phyloP scores from a whole-genome alignment of 129 eudicot species.

The Smallanthus sonchifolius region DNA sequence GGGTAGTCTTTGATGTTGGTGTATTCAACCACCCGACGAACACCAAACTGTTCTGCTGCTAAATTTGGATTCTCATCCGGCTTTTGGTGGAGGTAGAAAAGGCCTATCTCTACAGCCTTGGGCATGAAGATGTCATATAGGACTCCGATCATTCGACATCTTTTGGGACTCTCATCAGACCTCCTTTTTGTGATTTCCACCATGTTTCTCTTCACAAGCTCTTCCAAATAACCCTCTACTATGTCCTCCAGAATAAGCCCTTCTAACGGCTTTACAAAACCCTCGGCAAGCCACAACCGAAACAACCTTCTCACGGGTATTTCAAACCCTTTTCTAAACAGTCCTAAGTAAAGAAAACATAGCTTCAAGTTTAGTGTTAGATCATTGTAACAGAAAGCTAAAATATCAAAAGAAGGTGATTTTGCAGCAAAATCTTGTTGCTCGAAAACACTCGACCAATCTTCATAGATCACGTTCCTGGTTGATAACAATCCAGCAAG shows the following conservation, averaged over 20 bases:
- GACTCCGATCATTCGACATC: constrained; percentile 26
- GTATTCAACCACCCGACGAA: constrained; percentile 28
- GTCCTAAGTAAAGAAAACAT: constrained; percentile 35
- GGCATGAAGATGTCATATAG: constrained; percentile 29
- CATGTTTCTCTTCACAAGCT: constrained; percentile 40
- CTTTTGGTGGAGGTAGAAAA: constrained; percentile 28
- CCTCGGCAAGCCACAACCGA: constrained; percentile 47
- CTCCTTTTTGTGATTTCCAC: constrained; percentile 23
- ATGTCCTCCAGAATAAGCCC: constrained; percentile 21
- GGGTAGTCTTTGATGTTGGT: constrained; percentile 19
- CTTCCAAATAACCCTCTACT: constrained; percentile 33
- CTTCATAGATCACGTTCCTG: neutral
- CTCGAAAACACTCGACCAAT: constrained; percentile 27
- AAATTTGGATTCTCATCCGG: neutral
- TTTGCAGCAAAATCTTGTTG: constrained; percentile 2
- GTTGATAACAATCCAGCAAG: constrained; percentile 39
- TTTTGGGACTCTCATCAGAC: constrained; percentile 29
- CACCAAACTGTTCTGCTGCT: constrained; percentile 12
- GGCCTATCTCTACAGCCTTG: constrained; percentile 26
- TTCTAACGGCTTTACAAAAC: constrained; percentile 21
- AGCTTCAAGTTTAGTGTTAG: constrained; percentile 32
- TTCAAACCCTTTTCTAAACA: constrained; percentile 27
- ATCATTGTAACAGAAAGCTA: constrained; percentile 28
- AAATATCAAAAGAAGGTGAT: constrained; percentile 15
- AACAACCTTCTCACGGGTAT: constrained; percentile 33